Evolutionary conservation across 176 grass and related monocot genomes (phyloP), one percentile per base, ranked within the genome.

Genomic region (Triticum timopheevii): DNA sequence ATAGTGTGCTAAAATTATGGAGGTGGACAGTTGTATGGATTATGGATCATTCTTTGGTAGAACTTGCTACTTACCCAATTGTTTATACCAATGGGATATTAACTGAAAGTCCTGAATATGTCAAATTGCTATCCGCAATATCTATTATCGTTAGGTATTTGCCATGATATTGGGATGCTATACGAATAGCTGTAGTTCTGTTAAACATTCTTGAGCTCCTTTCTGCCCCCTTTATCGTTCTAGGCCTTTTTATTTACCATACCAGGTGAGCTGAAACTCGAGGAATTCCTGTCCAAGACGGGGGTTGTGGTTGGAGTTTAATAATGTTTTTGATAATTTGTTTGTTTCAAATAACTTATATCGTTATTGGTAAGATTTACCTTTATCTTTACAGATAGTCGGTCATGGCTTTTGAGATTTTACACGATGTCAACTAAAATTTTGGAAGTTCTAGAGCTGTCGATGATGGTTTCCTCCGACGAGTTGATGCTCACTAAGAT

Each of bases 261-360:
- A 69, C 16, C 7, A 65, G 50, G 40, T 47, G 27, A 73, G 9
- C 64, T 73, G 59, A 75, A 13, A 80, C 9, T 66, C 19, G 31
- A 80, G 30, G 31, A 65, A 40, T n/a, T 72, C 39, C 17, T 63
- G 10, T 77, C 27, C 19, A 61, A 38, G 19, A 39, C 64, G 16
- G 63, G 39, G 23, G 2, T 69, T 27, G 17, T 82, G 12, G 4
- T 63, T 63, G 30, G 5, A 22, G 13, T 73, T 33, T 85, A 39
- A n/a, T 73, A 5, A 17, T 42, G 49, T 7, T 61, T 69, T 61
- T 80, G 49, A 27, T 65, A 39, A 3, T 71, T n/a, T 63, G 39
- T 13, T 82, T 77, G 34, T 81, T 40, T 81, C 24, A 19, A 54
- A 50, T 83, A 23, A 12, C 19, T 86, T 65, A 63, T 59, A 67